Base-by-base conservation (phyloP, 2,329 filamentous ascomycete species). In the Xylariaceae sp. region DNA sequence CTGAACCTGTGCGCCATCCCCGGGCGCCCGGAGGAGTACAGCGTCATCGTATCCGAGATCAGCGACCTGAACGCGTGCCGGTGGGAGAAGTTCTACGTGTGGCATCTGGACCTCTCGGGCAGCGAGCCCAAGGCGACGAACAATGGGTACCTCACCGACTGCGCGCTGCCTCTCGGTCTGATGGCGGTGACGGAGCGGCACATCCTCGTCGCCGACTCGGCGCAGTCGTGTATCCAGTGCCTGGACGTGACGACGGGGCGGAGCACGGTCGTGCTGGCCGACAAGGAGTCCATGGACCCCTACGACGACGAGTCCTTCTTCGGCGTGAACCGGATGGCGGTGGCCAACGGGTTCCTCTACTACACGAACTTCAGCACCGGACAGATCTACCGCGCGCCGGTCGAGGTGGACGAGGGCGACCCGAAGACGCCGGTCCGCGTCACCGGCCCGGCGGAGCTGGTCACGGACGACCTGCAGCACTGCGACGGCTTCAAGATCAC, bases 171-270 rank as follows among this genome's bases (percentile, higher is more conserved):
- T 19, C 34, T 35, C 16, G 34, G 34, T 13, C 34, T 35, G 12
- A n/a, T 13, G 18, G 17, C 34, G 22, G 34, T 35, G 22, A 19
- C 34, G 7, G 34, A 35, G 13, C 34, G 34, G 2, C 22, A 19
- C 18, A 35, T 22, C 15, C 34, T 35, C 19, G 34, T 35, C 17
- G 34, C 34, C 15, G 34, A 35, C 34, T 35, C 34, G 13, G 34
- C 34, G 22, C 34, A n/a, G 34, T 19, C 34, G n/a, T 35, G 34
- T 22, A 35, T 35, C 18, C 34, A 35, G 34, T 22, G 18, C 34
- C 22, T 35, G 34, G 34, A 35, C 34, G 34, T 35, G 18, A 35
- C 34, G 34, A 35, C 34, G 13, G 34, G 34, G 11, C 19, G 22
- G 13, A 35, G 34, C 34, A 13, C 34, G 16, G 34, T 35, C 22